Percentiles rank a stretch among this genome's conserved stretches.
Conservation (phyloP, 139 green algal genomes). For the Chlorella sp. region DNA sequence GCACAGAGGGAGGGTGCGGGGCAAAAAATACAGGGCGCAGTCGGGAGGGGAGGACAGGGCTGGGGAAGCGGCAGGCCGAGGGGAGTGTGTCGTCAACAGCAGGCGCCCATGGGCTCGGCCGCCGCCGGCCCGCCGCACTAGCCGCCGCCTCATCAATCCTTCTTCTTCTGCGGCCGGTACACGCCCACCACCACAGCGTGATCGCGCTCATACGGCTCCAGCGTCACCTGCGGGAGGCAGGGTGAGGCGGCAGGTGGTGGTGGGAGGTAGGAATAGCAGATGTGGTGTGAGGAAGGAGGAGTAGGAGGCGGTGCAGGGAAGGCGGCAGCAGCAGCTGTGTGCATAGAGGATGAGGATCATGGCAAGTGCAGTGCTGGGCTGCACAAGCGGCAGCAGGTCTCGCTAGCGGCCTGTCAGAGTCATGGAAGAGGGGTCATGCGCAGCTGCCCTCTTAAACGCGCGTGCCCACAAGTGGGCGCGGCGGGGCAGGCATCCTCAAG, state of each 20-base stretch:
- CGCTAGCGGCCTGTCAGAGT: constrained; percentile 58
- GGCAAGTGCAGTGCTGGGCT: background rate
- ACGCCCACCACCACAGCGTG: constrained; percentile 97
- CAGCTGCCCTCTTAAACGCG: background rate
- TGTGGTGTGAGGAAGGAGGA: too few species aligned
- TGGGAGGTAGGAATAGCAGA: background rate
- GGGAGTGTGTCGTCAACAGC: background rate
- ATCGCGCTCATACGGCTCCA: constrained; percentile 99
- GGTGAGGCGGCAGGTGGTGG: background rate
- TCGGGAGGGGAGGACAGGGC: background rate
- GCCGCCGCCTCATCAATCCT: constrained; percentile 2
- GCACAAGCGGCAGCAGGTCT: background rate
- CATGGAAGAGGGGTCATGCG: constrained; percentile 49
- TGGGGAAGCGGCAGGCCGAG: background rate
- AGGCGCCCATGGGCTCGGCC: background rate
- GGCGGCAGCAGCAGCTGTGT: too few species aligned
- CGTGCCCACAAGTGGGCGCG: background rate
- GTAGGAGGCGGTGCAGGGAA: too few species aligned
- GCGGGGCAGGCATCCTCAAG: constrained; percentile 2
- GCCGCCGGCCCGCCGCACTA: background rate
- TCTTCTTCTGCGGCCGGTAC: constrained; percentile 66
- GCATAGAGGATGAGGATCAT: too few species aligned
- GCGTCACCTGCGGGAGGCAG: constrained; percentile 86
- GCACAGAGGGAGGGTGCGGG: background rate
- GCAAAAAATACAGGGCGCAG: background rate